Base-by-base conservation (phyloP, 1,139 yeast species). In the Hyphopichia pseudoburtonii region DNA sequence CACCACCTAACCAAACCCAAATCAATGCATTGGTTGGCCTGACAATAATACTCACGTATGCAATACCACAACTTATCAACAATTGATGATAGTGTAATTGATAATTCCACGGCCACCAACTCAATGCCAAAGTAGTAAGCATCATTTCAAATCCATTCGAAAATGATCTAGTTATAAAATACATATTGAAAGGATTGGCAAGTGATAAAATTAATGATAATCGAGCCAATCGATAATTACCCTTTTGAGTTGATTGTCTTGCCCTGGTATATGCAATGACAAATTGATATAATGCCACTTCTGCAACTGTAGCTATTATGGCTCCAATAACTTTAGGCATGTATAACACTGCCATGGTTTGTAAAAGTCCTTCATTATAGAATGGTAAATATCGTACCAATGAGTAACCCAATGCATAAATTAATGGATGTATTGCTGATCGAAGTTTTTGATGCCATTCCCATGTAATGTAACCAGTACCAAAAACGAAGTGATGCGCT, bases 401-500 rank as follows among this genome's bases (percentile, higher is more conserved):
- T 36, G 52, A 48, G 48, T 70, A 72, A 1, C 67, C 75, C 1
- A 54, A 41, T 2, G 79, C 74, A 56, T 86, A 89, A 1, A 90
- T 42, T 35, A 82, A 60, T 0, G 98, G 97, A 51, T 89, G 94
- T 0, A 86, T 62, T 29, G 87, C 81, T 12, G 95, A 84, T 42
- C 99, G 64, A 8, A 94, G 63, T 2, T 80, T 82, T 35, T 73
- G 68, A 25, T 66, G 55, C 98, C 98, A 94, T 60, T 94, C 99
- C 98, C 99, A 94, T 0, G 98, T 89, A 33, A 81, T 56, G 50
- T 81, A 80, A 0, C 98, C 98, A 44, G 82, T 84, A 1, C 94
- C 92, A 57, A 73, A 89, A 0, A 82, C 83, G 19, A 72, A 64
- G 9, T 55, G 44, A 58, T 90, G 96, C 0, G 98, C 98, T 0